Evolutionary conservation across 176 grass and related monocot genomes (phyloP), one percentile per base, ranked within the genome.

Genomic region (Eleusine indica): DNA sequence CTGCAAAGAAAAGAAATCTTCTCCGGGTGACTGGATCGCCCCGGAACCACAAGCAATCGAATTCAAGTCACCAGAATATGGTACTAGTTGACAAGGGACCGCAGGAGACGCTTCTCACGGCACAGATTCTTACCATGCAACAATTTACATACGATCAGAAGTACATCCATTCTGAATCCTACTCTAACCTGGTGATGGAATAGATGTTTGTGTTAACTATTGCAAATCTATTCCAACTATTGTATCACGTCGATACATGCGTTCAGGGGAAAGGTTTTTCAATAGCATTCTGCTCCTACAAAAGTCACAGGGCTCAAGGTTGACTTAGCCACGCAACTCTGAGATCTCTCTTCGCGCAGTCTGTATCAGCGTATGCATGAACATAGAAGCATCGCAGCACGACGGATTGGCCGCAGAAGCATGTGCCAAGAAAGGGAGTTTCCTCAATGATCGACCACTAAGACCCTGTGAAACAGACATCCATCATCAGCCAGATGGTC

Each of bases 371-470:
- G 81, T 85, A 56, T 63, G 70, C 80, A 99, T 61, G 67, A 96
- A 99, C n/a, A 76, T 70, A 75, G 74, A 68, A 71, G 86, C 79
- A 19, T 96, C 88, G 12, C 91, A 94, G 79, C 47, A 62, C 0
- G 87, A 81, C 69, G 93, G 88, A 67, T 84, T 90, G 35, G 80
- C 77, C 7, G 90, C 73, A 71, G 91, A 84, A 42, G 96, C 93
- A 75, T 99, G 93, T 68, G 96, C 93, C 42, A 99, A 82, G 80
- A 99, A 99, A 80, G 96, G 96, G 74, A 99, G 93, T 79, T 99
- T 99, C 80, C 96, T 90, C 83, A 99, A 78, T 32, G 93, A 81
- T 73, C 96, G 88, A 68, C 96, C 93, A 13, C 96, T 99, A 43
- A 96, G 72, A 65, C 93, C 96, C 93, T 98, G 89, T 41, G 72